A percentile compares a stretch with the other conserved stretches of the same genome.
Evolutionary conservation across 768 basidiomycete genomes (phyloP).

Genomic region (Leccinum aurantiacum): DNA sequence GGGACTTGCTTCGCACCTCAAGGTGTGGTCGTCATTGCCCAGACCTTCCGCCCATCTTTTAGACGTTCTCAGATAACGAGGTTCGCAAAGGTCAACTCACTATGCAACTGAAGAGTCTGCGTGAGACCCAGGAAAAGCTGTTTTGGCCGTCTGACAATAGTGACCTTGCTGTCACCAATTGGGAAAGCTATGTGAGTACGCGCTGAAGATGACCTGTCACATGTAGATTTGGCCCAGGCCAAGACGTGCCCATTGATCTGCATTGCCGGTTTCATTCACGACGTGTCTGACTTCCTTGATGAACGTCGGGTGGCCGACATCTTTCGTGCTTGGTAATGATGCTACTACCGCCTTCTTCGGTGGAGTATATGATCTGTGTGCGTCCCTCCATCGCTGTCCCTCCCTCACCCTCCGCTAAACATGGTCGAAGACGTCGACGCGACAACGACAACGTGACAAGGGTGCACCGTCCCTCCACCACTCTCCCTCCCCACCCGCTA

Average conservation of each 20-base stretch:
- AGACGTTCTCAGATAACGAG: conserved; percentile 67
- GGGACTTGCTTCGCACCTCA: conserved; percentile 58
- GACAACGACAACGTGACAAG: too few species aligned
- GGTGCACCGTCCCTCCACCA: too few species aligned
- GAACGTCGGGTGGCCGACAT: conserved; percentile 93
- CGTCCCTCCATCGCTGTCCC: too few species aligned
- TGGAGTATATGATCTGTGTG: conserved; percentile 69
- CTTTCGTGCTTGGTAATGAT: conserved; percentile 82
- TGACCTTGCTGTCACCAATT: conserved; percentile 77
- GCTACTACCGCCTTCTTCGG: conserved; percentile 95
- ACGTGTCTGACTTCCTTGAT: conserved; percentile 78
- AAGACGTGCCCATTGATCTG: conserved; percentile 79
- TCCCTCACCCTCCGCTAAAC: too few species aligned
- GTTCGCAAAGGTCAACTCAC: conserved; percentile 87
- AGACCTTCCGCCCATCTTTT: not conserved
- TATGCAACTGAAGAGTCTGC: conserved; percentile 89
- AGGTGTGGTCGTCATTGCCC: conserved; percentile 30
- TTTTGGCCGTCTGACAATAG: conserved; percentile 76
- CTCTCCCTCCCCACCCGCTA: too few species aligned
- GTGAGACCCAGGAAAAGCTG: conserved; percentile 72
- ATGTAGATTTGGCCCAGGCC: conserved; percentile 73
- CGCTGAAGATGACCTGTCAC: not conserved
- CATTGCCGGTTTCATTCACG: conserved; percentile 92
- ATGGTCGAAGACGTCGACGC: too few species aligned
- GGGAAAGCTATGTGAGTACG: conserved; percentile 73